Evolutionary conservation across 805 yeast genomes (phyloP).

Genomic region (Teunomyces barrocoloradensis): DNA sequence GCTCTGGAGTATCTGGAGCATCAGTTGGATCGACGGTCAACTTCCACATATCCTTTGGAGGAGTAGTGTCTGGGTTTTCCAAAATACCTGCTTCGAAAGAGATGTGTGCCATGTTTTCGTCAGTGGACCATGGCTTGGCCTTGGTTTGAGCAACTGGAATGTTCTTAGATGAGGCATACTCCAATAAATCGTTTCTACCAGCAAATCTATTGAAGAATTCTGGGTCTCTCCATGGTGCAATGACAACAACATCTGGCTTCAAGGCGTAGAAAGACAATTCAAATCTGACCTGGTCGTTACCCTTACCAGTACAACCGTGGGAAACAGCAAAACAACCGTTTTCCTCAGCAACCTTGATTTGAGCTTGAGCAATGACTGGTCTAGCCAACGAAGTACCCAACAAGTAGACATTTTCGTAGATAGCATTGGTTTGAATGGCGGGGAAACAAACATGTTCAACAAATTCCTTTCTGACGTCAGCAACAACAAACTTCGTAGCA

Average conservation of each 20-base stretch:
- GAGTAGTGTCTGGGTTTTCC: constrained; percentile 98
- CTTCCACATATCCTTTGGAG: constrained; percentile 99
- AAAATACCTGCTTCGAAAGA: constrained; percentile 99
- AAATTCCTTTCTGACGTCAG: constrained; percentile 92
- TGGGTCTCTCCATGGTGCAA: constrained; percentile 99
- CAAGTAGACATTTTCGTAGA: constrained; percentile 94
- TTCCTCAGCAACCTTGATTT: constrained; percentile 92
- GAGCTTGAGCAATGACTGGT: constrained; percentile 98
- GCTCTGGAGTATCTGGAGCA: constrained; percentile 93
- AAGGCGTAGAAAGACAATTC: constrained; percentile 96
- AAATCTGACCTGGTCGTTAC: constrained; percentile 98
- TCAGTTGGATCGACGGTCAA: constrained; percentile 92
- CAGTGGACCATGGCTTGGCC: constrained; percentile 99
- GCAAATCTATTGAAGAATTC: constrained; percentile 92
- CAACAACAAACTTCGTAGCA: constrained; percentile 92
- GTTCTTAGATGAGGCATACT: constrained; percentile 86
- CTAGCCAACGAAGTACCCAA: constrained; percentile 98
- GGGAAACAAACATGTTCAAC: constrained; percentile 93
- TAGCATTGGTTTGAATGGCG: constrained; percentile 96
- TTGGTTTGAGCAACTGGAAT: constrained; percentile 97
- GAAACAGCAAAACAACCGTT: constrained; percentile 98
- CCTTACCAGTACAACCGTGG: constrained; percentile 99
- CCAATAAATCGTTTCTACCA: constrained; percentile 95
- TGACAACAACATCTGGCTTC: constrained; percentile 93
- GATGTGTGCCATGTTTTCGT: constrained; percentile 98